Evolutionary conservation across 225 moss, liverwort and hornwort genomes (phyloP), one percentile per base, ranked within the genome.

Genomic region (Bryoerythrophyllum caledonicum): DNA sequence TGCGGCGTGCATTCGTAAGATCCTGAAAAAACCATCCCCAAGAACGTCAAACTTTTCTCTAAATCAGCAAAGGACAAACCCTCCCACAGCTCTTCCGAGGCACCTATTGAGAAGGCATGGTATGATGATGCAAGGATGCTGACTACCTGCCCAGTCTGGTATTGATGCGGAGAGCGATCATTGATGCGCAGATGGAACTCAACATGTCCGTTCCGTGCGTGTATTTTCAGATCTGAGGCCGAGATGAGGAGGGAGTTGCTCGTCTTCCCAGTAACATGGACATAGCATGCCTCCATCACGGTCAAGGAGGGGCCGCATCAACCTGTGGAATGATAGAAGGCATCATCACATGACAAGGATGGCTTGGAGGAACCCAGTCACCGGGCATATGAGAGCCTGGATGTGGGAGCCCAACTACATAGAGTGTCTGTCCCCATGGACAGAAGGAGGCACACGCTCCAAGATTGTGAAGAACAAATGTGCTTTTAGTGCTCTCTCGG

Each of bases 391-490:
- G 4, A 13, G 65, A 58, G 77, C 40, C 63, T 82, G 79, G 79
- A 79, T 79, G 74, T 87, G 80, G 78, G 75, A 80, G 84, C 82
- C 78, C 85, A 53, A 65, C 75, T 69, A 82, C 56, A 78, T 78
- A 80, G 76, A 80, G 78, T 85, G 85, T 80, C n/a, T n/a, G n/a
- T n/a, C n/a, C n/a, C n/a, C n/a, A n/a, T n/a, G 82, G 82, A 88
- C 76, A 80, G 74, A 80, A 74, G 46, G 76, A 57, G 82, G 66
- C 59, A 62, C 59, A 61, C n/a, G 64, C 68, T 73, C 32, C 79
- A 68, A 30, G 72, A 56, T 61, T 65, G 62, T 58, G 75, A 81
- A 81, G 34, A 54, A 43, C 38, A 38, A 2, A 15, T 61, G 46
- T 25, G 59, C 16, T 74, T 38, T 63, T 44, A 44, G 60, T 70